Evolutionary conservation across 495 filamentous ascomycete species (phyloP).

Genomic region (Viridothelium virens): DNA sequence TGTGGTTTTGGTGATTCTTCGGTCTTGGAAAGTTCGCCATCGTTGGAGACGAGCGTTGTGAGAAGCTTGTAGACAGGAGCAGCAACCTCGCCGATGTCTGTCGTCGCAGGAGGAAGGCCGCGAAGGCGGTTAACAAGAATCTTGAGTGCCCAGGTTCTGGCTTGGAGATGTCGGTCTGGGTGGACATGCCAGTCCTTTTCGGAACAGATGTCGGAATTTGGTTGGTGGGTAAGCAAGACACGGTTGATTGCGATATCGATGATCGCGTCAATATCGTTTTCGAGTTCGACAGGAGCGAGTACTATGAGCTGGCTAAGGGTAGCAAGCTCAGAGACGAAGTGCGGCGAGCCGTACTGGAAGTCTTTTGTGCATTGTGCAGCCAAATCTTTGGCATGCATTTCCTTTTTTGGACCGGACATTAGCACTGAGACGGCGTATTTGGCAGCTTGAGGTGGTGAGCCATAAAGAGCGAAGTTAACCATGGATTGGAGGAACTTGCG

Average conservation of each 20-base stretch:
- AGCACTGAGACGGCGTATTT: constrained; percentile 91
- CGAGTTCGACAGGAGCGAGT: constrained; percentile 61
- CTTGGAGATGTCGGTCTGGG: constrained; percentile 70
- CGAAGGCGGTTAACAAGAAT: constrained; percentile 81
- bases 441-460: constrained; percentile 70
- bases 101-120: constrained; percentile 47
- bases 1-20: constrained; percentile 76
- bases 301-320: constrained; percentile 76
- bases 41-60: constrained; percentile 59
- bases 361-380: constrained; percentile 62
- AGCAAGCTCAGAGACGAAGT: constrained; percentile 79
- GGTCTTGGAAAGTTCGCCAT: constrained; percentile 71
- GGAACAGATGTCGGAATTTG: constrained; percentile 38
- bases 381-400: constrained; percentile 80
- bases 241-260: constrained; percentile 69
- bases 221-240: constrained; percentile 59
- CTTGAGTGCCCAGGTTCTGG: constrained; percentile 83
- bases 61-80: constrained; percentile 67
- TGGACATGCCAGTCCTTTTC: constrained; percentile 59
- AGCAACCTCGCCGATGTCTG: constrained; percentile 57
- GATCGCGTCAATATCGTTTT: constrained; percentile 66
- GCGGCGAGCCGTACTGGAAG: constrained; percentile 65
- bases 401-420: constrained; percentile 71
- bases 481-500: constrained; percentile 77
- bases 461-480: constrained; percentile 70